A percentile compares a stretch with the other conserved stretches of the same genome.
Conservation (phyloP, 192 early-diverging fungal genomes). For the Coemansia sp. region DNA sequence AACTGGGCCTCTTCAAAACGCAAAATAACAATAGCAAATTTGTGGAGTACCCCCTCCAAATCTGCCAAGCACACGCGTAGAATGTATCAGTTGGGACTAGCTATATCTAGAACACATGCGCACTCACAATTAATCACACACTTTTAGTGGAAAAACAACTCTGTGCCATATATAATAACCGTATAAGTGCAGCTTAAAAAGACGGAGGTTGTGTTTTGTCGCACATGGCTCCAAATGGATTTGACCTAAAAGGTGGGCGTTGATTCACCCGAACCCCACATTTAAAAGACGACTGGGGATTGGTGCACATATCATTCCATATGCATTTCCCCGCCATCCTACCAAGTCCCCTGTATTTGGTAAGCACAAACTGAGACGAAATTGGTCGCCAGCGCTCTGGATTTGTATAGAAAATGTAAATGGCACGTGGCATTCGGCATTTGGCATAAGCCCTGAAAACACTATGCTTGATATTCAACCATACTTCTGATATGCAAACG, state of each 20-base stretch:
- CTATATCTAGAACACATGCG: not conserved
- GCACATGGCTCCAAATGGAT: not conserved
- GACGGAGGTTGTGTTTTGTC: not conserved
- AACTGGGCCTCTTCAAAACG: not conserved
- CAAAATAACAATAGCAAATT: not conserved
- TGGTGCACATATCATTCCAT: not conserved
- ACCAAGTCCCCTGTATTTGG: not conserved
- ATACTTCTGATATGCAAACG: too few relatives aligned
- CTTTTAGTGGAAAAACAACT: not conserved
- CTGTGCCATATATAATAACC: not conserved
- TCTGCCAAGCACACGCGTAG: not conserved
- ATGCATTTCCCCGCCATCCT: not conserved
- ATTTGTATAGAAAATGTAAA: not conserved
- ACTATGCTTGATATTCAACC: not conserved
- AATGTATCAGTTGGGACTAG: not conserved
- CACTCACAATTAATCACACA: not conserved
- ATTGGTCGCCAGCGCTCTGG: not conserved
- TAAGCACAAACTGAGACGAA: not conserved
- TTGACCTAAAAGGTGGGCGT: not conserved
- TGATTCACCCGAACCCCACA: not conserved
- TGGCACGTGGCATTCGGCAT: not conserved
- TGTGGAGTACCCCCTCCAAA: not conserved
- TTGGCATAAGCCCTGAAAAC: not conserved
- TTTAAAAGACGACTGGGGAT: not conserved
- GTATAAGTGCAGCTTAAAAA: not conserved